phyloP scores from a whole-genome alignment of 345 rosid species.

The Psidium guajava region DNA sequence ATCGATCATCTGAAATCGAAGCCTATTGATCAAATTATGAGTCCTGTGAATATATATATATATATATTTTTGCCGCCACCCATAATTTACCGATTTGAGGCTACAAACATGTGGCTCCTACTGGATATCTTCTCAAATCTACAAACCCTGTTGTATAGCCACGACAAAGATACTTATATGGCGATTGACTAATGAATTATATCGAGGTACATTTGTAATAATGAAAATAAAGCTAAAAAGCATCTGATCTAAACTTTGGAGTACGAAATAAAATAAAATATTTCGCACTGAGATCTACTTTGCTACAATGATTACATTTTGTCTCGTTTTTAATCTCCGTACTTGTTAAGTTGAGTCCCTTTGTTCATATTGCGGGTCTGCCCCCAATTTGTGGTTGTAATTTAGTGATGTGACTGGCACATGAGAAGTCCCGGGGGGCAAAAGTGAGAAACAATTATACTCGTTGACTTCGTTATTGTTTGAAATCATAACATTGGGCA shows the following conservation, averaged over 20 bases:
- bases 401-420: not conserved
- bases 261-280: not conserved
- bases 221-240: not conserved
- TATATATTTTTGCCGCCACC: not conserved
- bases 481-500: not conserved
- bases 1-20: not conserved
- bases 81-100: not conserved
- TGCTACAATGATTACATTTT: not conserved
- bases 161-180: not conserved
- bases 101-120: not conserved
- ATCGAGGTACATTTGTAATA: not conserved
- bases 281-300: not conserved
- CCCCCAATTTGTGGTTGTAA: not conserved
- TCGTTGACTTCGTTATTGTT: not conserved
- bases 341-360: not conserved
- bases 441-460: not conserved
- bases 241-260: not conserved
- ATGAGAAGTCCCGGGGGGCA: not conserved
- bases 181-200: not conserved
- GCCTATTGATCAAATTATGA: not conserved
- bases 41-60: too few species aligned
- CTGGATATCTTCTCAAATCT: not conserved
- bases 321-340: not conserved
- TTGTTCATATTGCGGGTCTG: too few species aligned
- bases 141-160: not conserved